Base-by-base conservation (phyloP, 371 early-diverging fungal species). In the Mucor ambiguus region DNA sequence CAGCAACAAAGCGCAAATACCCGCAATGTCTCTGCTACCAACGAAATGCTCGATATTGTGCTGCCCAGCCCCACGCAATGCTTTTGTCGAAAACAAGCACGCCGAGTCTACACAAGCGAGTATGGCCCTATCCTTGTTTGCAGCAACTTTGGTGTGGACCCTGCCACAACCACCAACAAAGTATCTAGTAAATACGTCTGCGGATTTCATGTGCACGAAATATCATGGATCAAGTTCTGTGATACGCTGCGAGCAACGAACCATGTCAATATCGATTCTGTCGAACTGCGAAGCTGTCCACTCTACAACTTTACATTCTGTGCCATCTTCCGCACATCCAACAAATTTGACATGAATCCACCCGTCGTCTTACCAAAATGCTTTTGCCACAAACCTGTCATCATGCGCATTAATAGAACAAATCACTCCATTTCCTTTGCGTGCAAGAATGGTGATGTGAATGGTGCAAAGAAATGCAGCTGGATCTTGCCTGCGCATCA, bases 261-360 rank as follows among this genome's bases (percentile, higher is more conserved):
- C 1, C 29, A 60, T 32, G 28, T 79, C 26, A 58, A 72, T 28
- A 24, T 58, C 1, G 44, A 78, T 10, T 72, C 79, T 64, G 43
- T 61, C 0, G 83, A 83, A 46, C 67, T 85, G 2, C 64, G 41
- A 7, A 64, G 70, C 2, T 85, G 85, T 58, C 77, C 81, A 0
- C 66, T 60, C 5, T 83, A 81, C 49, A 85, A 85, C 48, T 80
- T 70, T 33, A 81, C 85, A 0, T 83, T 74, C 59, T 85, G 85
- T 46, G 69, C 77, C n/a, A 37, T 64, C 11, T 81, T 83, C 37
- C 35, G 61, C 14, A n/a, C 64, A 4, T 60, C 33, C 16, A 85
- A 83, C 57, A 9, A 24, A 5, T 68, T 35, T n/a, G 30, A 41
- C 11, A 61, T 56, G 11, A 28, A 35, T 2, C 55, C 68, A 22